phyloP scores from a whole-genome alignment of 768 basidiomycete species.

The Grammothele lineata region DNA sequence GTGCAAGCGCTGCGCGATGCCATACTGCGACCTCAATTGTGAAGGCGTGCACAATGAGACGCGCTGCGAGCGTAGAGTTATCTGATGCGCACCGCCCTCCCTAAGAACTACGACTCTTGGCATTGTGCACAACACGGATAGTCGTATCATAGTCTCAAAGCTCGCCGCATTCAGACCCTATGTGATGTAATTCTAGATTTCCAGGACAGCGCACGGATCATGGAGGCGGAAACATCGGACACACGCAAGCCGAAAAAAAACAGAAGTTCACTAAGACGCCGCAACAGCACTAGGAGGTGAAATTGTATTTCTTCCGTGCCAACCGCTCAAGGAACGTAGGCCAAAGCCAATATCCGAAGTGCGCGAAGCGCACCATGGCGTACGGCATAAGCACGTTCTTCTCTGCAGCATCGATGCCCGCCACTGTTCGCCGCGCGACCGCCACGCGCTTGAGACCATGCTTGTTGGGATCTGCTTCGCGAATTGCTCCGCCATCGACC shows the following conservation, averaged over 20 bases:
- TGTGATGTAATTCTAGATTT: too few relatives aligned
- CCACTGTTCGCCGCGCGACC: slow-evolving; percentile 58
- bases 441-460: slow-evolving; percentile 53
- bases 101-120: too few relatives aligned
- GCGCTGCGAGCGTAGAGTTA: slow-evolving; percentile 70
- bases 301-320: slow-evolving; percentile 66
- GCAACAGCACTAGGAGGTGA: slow-evolving; percentile 17
- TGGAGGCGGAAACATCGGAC: too few relatives aligned
- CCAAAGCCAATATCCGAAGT: slow-evolving; percentile 62
- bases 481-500: slow-evolving; percentile 50
- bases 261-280: too few relatives aligned
- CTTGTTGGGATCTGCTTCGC: slow-evolving; percentile 48
- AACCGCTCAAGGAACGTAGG: slow-evolving; percentile 53
- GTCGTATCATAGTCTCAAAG: too few relatives aligned
- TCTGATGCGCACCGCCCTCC: too few relatives aligned
- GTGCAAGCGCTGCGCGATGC: slow-evolving; percentile 72
- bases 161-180: too few relatives aligned
- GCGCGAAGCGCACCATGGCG: slow-evolving; percentile 39
- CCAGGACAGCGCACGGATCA: too few relatives aligned
- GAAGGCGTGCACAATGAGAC: slow-evolving; percentile 74
- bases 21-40: slow-evolving; percentile 74
- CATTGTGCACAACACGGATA: too few relatives aligned
- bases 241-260: too few relatives aligned
- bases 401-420: slow-evolving; percentile 54
- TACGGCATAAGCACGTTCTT: slow-evolving; percentile 57